Evolutionary conservation across 2,329 filamentous ascomycete species (phyloP), one percentile per base, ranked within the genome.

Genomic region (Knoxdaviesia capensis): DNA sequence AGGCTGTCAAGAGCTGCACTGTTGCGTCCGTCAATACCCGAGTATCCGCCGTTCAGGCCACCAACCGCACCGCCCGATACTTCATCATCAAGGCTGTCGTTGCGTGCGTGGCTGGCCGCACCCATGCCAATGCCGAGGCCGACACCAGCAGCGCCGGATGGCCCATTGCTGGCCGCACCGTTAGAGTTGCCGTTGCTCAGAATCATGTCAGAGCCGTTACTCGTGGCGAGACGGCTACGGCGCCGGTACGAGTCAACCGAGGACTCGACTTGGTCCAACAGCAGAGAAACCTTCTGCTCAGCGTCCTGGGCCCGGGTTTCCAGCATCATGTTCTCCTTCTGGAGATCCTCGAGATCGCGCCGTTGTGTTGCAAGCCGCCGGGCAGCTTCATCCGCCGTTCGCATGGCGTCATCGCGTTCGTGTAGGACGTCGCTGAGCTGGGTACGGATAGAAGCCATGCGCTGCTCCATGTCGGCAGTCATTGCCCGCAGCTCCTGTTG

Each of bases 241-340:
- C 90, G 81, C 43, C 90, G 81, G 59, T 96, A 96, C 56, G 83
- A 93, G 59, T 90, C 87, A 10, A 98, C 90, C 4, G 85, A 93
- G 36, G 77, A 76, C 58, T 93, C 88, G 34, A 98, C 87, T 55
- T 96, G 88, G 56, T 96, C 86, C 8, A 98, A 75, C 40, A 98
- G 74, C 53, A 94, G 72, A 32, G 83, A 84, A 28, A 98, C 90
- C 54, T 93, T 93, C 49, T 83, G 77, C 62, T 98, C 90, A 1
- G 90, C 90, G 56, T 94, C 88, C 41, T 74, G 68, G 5, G 87
- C 88, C 37, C 88, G 81, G 50, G 76, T 75, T 56, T 96, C 87
- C 4, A 98, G 73, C 34, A 79, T 63, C 0, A 64, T 59, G 52
- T 96, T 94, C 58, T 94, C 87, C 42, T 77, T 70, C 52, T 86